These are phyloP conservation scores for Yamadazyma ubonensis DNA, from an alignment of 805 yeast species.

Conservation along the genomic window DNA sequence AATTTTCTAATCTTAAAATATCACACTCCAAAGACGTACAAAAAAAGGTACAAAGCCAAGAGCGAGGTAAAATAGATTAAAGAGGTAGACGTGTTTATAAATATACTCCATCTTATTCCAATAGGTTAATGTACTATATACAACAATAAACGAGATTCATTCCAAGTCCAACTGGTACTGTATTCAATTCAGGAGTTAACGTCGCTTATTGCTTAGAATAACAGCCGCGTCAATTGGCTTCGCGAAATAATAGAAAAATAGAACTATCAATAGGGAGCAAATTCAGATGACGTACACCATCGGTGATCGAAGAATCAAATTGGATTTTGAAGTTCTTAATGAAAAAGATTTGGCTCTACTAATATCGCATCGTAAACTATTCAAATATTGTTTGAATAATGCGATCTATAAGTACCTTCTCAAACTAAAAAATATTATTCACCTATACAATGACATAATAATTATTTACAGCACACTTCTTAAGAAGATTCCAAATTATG, in stretches of 20 bases:
- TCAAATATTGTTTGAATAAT: conserved; percentile 34
- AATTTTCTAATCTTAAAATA: too few relatives aligned
- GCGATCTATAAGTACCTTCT: conserved; percentile 26
- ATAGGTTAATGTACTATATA: too few relatives aligned
- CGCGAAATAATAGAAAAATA: conserved; percentile 3
- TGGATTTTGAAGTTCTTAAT: conserved; percentile 18
- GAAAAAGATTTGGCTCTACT: conserved; percentile 26
- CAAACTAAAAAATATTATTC: conserved; percentile 32
- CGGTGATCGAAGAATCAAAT: conserved; percentile 30
- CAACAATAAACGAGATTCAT: too few relatives aligned
- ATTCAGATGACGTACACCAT: conserved; percentile 38
- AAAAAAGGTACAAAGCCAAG: too few relatives aligned
- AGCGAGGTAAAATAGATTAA: too few relatives aligned
- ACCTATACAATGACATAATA: conserved; percentile 36
- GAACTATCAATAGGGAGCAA: conserved; percentile 2
- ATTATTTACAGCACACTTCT: conserved; percentile 41
- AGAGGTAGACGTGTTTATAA: too few relatives aligned
- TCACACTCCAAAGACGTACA: too few relatives aligned
- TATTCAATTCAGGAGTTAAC: too few relatives aligned
- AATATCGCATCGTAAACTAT: conserved; percentile 27
- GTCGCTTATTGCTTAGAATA: conserved; percentile 9
- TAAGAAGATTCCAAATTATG: conserved; percentile 39
- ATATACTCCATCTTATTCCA: too few relatives aligned
- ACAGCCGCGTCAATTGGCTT: conserved; percentile 8
- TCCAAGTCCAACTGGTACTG: too few relatives aligned